phyloP scores from a whole-genome alignment of 2,329 filamentous ascomycete species.

The Bipolaris gigantea region DNA sequence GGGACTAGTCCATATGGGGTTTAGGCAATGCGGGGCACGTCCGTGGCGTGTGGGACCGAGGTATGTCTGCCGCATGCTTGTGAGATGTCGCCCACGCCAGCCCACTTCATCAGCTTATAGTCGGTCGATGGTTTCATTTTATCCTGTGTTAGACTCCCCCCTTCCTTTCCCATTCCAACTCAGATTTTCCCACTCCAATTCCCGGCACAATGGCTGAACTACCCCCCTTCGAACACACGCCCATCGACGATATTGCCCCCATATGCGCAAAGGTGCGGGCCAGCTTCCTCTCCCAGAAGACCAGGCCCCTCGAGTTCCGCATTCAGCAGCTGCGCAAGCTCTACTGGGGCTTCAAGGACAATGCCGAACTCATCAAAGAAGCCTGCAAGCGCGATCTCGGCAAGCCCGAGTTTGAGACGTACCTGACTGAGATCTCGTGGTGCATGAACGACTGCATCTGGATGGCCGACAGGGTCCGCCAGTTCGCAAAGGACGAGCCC shows the following conservation, averaged over 20 bases:
- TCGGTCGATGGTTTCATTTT: neutral
- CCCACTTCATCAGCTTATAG: conserved; percentile 1
- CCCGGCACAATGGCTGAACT: conserved; percentile 9
- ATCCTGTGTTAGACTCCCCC: neutral
- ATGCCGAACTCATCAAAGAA: conserved; percentile 70
- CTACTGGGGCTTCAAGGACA: conserved; percentile 89
- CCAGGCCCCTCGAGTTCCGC: conserved; percentile 79
- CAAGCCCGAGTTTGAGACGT: conserved; percentile 75
- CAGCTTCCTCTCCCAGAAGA: conserved; percentile 78
- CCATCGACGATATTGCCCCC: conserved; percentile 39
- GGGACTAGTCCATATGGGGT: neutral
- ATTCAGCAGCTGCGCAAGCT: conserved; percentile 86
- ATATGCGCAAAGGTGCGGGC: conserved; percentile 58
- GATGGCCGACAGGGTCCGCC: conserved; percentile 73
- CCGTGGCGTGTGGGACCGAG: conserved; percentile 4
- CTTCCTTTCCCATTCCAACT: neutral
- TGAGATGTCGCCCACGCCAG: neutral
- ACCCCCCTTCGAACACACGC: conserved; percentile 41
- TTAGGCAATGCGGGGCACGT: neutral
- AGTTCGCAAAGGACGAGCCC: conserved; percentile 81
- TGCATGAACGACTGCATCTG: conserved; percentile 79
- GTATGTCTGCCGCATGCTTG: conserved; percentile 4
- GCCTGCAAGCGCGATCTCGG: conserved; percentile 77
- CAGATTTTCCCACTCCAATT: neutral
- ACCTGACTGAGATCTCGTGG: conserved; percentile 76